phyloP scores from a whole-genome alignment of 768 basidiomycete species.

The Hygrophorus russula region DNA sequence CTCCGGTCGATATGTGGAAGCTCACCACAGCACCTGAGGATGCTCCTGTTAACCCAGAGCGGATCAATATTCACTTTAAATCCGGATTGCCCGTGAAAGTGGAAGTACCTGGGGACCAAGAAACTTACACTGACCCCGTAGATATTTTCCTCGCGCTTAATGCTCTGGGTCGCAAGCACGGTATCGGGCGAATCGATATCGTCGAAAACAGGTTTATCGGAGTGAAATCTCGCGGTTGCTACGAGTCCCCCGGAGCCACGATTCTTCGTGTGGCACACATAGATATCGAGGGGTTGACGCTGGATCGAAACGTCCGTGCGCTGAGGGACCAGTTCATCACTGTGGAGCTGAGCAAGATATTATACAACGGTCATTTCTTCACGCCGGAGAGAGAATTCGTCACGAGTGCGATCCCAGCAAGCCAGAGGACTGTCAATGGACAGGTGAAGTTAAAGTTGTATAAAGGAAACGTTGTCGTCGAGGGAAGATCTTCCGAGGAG shows the following conservation, averaged over 20 bases:
- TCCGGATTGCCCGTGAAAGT: constrained; percentile 83
- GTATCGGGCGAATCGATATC: constrained; percentile 94
- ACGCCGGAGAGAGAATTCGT: constrained; percentile 98
- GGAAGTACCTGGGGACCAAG: constrained; percentile 37
- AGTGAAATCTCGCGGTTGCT: constrained; percentile 99
- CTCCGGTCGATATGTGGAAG: constrained; percentile 98
- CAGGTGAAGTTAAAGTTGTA: constrained; percentile 82
- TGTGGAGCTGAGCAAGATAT: constrained; percentile 75
- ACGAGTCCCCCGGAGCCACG: constrained; percentile 94
- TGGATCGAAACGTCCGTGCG: constrained; percentile 93
- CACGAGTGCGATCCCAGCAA: constrained; percentile 80
- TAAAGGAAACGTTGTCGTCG: constrained; percentile 93
- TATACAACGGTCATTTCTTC: constrained; percentile 99
- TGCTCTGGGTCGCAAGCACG: constrained; percentile 86
- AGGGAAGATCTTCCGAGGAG: constrained; percentile 85
- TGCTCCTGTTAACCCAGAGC: constrained; percentile 72
- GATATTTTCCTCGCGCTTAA: constrained; percentile 92
- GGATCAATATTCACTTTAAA: constrained; percentile 77
- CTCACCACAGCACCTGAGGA: constrained; percentile 76
- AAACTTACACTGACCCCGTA: constrained; percentile 80
- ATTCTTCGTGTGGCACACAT: constrained; percentile 93
- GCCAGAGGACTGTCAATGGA: constrained; percentile 95
- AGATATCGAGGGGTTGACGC: constrained; percentile 94
- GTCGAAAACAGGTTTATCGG: constrained; percentile 99
- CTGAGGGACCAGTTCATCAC: constrained; percentile 94